Percentiles rank a stretch among this genome's conserved stretches.
phyloP scores from a whole-genome alignment of 139 green algal genomes.

The Micractinium conductrix region DNA sequence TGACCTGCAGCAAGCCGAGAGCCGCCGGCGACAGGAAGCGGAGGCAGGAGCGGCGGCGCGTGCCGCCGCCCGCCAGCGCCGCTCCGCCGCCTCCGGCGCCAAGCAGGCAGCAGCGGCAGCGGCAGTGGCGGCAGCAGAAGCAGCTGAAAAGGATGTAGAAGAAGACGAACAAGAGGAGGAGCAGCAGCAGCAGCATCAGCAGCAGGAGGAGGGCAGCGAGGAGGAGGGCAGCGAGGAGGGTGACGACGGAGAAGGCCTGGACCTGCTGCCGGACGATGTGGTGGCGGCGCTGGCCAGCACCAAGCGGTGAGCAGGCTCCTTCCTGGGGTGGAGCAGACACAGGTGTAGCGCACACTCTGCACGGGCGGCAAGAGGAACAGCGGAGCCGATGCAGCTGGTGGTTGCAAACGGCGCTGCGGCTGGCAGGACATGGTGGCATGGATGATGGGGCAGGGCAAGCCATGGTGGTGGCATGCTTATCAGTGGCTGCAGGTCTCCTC shows the following conservation, averaged over 20 bases:
- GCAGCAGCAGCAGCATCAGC: not conserved
- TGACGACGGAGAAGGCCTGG: not conserved
- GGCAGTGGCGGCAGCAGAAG: not conserved
- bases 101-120: constrained; percentile 7
- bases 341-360: too few relatives aligned
- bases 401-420: too few relatives aligned
- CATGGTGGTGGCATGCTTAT: too few relatives aligned
- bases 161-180: not conserved
- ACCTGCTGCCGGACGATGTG: constrained; percentile 13
- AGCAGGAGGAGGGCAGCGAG: not conserved
- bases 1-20: not conserved
- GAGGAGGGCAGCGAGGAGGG: not conserved
- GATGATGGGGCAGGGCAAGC: too few relatives aligned
- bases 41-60: constrained; percentile 17
- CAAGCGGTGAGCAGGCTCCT: constrained; percentile 34
- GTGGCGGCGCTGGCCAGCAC: constrained; percentile 14
- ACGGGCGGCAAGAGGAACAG: too few relatives aligned
- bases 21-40: constrained; percentile 1
- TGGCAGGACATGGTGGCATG: too few relatives aligned
- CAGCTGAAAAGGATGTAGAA: not conserved
- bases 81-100: constrained; percentile 10
- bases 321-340: too few relatives aligned
- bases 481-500: too few relatives aligned
- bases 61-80: not conserved
- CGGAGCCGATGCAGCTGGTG: too few relatives aligned